phyloP scores from a whole-genome alignment of 2,329 filamentous ascomycete genomes.

The Pleurostoma richardsiae region DNA sequence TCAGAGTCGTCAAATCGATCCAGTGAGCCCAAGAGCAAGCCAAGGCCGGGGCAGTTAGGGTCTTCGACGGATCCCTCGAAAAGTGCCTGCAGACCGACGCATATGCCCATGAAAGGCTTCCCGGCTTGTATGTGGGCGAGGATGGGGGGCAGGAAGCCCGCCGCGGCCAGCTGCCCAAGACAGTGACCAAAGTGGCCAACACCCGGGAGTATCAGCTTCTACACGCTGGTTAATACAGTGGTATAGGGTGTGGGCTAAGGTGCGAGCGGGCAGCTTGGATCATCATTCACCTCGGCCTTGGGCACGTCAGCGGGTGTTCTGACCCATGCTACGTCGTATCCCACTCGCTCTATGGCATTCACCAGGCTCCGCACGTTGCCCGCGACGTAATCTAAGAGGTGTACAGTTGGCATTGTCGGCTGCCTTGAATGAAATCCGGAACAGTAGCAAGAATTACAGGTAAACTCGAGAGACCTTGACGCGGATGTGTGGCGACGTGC shows the following conservation, averaged over 20 bases:
- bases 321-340: conserved; percentile 91
- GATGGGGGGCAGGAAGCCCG: conserved; percentile 81
- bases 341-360: conserved; percentile 95
- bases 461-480: too few species aligned
- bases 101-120: conserved; percentile 98
- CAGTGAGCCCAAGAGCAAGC: conserved; percentile 66
- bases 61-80: conserved; percentile 85
- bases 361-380: conserved; percentile 94
- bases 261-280: neutral
- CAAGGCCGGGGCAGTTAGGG: conserved; percentile 65
- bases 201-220: conserved; percentile 93
- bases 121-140: conserved; percentile 76
- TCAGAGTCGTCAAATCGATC: conserved; percentile 68
- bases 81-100: conserved; percentile 86
- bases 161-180: conserved; percentile 73
- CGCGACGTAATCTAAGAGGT: conserved; percentile 84
- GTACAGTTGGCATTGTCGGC: conserved; percentile 65
- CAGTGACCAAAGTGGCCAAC: conserved; percentile 98
- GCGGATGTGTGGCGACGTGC: too few species aligned
- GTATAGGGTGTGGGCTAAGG: too few species aligned
- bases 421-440: neutral
- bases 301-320: conserved; percentile 77
- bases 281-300: conserved; percentile 67
- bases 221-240: conserved; percentile 2
- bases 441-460: too few species aligned